These are phyloP conservation scores for Rhodotorula sp. DNA, from an alignment of 1,284 basidiomycete genomes.

Conservation along the genomic window DNA sequence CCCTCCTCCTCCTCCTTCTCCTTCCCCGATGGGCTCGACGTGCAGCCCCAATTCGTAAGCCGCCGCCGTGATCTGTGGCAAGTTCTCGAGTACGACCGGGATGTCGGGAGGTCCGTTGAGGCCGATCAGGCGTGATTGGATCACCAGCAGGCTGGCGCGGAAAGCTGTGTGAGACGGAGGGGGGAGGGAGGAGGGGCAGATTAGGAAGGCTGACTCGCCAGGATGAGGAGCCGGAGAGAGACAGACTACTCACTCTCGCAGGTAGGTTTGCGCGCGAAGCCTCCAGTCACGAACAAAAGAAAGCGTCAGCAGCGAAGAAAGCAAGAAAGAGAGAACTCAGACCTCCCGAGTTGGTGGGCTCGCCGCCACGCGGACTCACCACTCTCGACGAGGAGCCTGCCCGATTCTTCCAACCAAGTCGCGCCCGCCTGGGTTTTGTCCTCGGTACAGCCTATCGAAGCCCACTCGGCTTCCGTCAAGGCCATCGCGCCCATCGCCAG, in stretches of 20 bases:
- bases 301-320: not conserved
- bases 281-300: not conserved
- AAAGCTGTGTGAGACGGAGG: not conserved
- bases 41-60: constrained; percentile 9
- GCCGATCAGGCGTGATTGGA: constrained; percentile 6
- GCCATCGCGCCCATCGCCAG: constrained; percentile 4
- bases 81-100: not conserved
- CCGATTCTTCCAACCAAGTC: constrained; percentile 9
- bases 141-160: constrained; percentile 10
- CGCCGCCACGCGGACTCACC: not conserved
- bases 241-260: not conserved
- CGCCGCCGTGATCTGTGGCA: not conserved
- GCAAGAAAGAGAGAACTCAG: too few species aligned
- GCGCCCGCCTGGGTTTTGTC: not conserved
- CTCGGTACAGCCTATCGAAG: not conserved
- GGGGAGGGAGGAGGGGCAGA: not conserved
- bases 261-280: not conserved
- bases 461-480: constrained; percentile 3
- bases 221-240: too few species aligned
- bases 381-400: not conserved
- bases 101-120: constrained; percentile 1
- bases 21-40: not conserved
- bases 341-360: too few species aligned
- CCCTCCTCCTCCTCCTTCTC: too few species aligned
- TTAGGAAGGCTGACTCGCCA: not conserved